Percentiles rank a stretch among this genome's conserved stretches.
These are phyloP conservation scores for Claviceps sp. DNA, from an alignment of 2,329 filamentous ascomycete species.

Conservation along the genomic window DNA sequence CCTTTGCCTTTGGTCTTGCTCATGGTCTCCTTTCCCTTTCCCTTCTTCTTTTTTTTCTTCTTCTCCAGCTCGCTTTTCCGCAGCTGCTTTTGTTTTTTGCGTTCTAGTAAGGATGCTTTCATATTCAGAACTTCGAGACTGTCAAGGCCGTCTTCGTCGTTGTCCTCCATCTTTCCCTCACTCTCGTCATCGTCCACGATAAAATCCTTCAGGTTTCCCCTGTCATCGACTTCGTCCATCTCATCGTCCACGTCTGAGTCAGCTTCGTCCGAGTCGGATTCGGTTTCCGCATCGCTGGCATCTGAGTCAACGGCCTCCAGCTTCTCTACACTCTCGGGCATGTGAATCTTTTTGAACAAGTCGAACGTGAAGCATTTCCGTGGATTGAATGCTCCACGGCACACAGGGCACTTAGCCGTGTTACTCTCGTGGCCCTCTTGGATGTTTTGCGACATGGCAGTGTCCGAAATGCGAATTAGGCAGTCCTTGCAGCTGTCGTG, in stretches of 20 bases:
- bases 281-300: conserved; percentile 17
- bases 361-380: conserved; percentile 60
- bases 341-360: conserved; percentile 61
- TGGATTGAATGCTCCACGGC: conserved; percentile 52
- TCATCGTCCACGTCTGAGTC: conserved; percentile 13
- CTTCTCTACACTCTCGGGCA: conserved; percentile 36
- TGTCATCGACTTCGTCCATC: conserved; percentile 15
- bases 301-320: conserved; percentile 24
- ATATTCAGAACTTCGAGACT: conserved; percentile 4
- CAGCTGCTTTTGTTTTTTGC: background rate
- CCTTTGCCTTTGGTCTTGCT: conserved; percentile 13
- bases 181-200: conserved; percentile 21
- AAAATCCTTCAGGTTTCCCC: conserved; percentile 22
- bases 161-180: conserved; percentile 13
- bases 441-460: conserved; percentile 36
- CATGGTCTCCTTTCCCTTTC: conserved; percentile 5
- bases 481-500: conserved; percentile 71
- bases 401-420: conserved; percentile 59
- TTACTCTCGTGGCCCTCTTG: conserved; percentile 45
- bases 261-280: conserved; percentile 15
- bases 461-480: conserved; percentile 55
- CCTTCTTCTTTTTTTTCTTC: background rate
- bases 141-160: conserved; percentile 11
- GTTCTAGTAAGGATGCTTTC: conserved; percentile 6
- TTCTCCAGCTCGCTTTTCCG: background rate